phyloP scores from a whole-genome alignment of 306 rosid genomes.

The Prunus mume region DNA sequence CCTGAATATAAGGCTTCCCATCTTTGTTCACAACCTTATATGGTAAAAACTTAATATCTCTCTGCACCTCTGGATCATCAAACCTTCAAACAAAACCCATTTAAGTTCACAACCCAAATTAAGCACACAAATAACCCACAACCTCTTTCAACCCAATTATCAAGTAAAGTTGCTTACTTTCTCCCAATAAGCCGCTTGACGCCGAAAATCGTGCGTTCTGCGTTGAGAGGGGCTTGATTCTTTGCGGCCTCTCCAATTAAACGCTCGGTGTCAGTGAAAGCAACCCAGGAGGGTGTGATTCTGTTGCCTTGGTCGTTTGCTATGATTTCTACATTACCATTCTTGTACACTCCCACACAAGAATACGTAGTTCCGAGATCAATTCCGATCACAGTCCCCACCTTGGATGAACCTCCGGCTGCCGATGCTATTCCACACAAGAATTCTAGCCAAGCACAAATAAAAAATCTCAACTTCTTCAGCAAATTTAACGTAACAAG shows the following conservation, averaged over 20 bases:
- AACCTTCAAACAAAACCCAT: conserved; percentile 25
- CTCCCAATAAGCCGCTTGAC: conserved; percentile 59
- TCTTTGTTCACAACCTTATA: conserved; percentile 50
- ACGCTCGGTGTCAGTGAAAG: conserved; percentile 52
- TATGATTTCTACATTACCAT: conserved; percentile 48
- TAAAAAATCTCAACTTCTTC: not conserved
- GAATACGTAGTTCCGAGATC: conserved; percentile 59
- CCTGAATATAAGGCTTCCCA: conserved; percentile 54
- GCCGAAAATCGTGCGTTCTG: conserved; percentile 46
- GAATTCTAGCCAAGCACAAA: conserved; percentile 15
- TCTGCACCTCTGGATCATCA: conserved; percentile 54
- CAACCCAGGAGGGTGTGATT: conserved; percentile 58
- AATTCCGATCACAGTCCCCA: conserved; percentile 51
- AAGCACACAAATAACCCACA: not conserved
- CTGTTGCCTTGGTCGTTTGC: conserved; percentile 63
- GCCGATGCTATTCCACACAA: conserved; percentile 30
- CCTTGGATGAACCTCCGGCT: conserved; percentile 14
- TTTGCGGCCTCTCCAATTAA: conserved; percentile 61
- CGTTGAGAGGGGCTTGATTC: conserved; percentile 55
- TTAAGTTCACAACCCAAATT: not conserved
- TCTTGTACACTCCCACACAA: conserved; percentile 55
- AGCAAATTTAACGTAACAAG: not conserved
- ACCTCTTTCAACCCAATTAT: not conserved
- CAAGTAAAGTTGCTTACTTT: conserved; percentile 26
- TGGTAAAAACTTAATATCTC: conserved; percentile 47